Base-by-base conservation (phyloP, 768 basidiomycete genomes). In the Lactarius sanguifluus region DNA sequence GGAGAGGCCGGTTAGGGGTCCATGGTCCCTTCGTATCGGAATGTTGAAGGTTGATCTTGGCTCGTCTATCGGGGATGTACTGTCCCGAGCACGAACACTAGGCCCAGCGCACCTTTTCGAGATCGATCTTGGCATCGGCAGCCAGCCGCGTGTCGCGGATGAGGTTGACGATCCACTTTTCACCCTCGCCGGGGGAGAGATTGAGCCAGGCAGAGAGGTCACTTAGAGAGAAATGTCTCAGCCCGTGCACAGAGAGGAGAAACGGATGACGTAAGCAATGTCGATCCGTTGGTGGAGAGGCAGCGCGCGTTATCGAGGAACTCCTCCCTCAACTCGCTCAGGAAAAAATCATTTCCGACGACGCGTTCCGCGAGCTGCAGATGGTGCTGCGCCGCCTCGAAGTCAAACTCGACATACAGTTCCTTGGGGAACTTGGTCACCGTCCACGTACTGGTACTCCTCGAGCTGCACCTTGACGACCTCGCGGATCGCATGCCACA, bases 101-200 rank as follows among this genome's bases (percentile, higher is more conserved):
- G n/a, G n/a, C n/a, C n/a, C n/a, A n/a, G 7, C 80, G 45, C 67
- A 92, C 94, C 82, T 96, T 94, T 77, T 96, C 94, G 32, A 98
- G 82, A 76, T 98, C 96, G 67, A 98, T 98, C 80, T 96, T 97
- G 60, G 96, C 96, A 72, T 98, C 96, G 1, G 92, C 90, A 20
- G 94, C 94, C 90, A 96, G 94, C 56, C 94, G 86, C 7, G 96
- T 96, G 78, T 98, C 97, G 40, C 36, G 88, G 73, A 98, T 97
- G 68, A 98, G 90, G 81, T 98, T 98, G 73, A 98, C 97, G 68
- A 98, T 96, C 96, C 96, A 99, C 73, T 96, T 96, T 76, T 99
- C 97, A 59, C 96, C 97, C 74, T 98, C 97, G 70, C 94, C 94
- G 50, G 83, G 32, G n/a, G 91, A 89, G 57, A 98, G 84, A 76